Evolutionary conservation across 371 early-diverging fungal genomes (phyloP), one percentile per base, ranked within the genome.

Genomic region (Apophysomyces ossiformis): DNA sequence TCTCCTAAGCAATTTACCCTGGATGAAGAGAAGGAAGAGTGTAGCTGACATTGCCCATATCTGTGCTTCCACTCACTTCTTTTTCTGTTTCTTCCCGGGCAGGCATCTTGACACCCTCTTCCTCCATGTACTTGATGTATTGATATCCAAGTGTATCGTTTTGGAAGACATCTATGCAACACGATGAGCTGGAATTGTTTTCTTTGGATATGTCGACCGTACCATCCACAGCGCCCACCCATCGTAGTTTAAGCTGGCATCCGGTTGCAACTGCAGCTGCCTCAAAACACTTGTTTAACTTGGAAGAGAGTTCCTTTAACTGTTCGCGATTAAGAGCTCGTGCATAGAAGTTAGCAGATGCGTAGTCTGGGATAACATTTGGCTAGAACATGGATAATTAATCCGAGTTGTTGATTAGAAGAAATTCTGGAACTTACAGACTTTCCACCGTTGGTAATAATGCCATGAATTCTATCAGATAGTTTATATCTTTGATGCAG

Each of bases 211-310:
- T 38, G 5, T 13, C 37, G 21, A 36, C 45, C 43, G 2, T 76
- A 70, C 93, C 94, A 61, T 92, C 94, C 67, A 84, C 90, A 37
- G 91, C 87, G 59, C 96, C 96, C 7, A 94, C 92, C 92, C 96
- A 95, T 75, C 82, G 82, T 18, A 79, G 76, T 16, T 92, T 83
- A 62, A 76, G 77, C n/a, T 81, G 81, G 61, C 89, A 89, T 12
- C 90, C 90, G 0, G 89, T 87, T 8, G 89, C 82, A n/a, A 70
- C 61, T 15, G 89, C 89, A 8, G 87, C 87, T 2, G 85, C 84
- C 54, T 82, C 73, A 67, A 92, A 78, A 36, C 85, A 78, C 15
- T 69, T 69, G 13, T 79, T 16, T 0, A 90, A 69, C 32, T 78
- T 72, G 26, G 69, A 66, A 21, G 70, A 72, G 36, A 90, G 63